These are phyloP conservation scores for Leccinellum albellum DNA, from an alignment of 768 basidiomycete genomes.

Conservation along the genomic window DNA sequence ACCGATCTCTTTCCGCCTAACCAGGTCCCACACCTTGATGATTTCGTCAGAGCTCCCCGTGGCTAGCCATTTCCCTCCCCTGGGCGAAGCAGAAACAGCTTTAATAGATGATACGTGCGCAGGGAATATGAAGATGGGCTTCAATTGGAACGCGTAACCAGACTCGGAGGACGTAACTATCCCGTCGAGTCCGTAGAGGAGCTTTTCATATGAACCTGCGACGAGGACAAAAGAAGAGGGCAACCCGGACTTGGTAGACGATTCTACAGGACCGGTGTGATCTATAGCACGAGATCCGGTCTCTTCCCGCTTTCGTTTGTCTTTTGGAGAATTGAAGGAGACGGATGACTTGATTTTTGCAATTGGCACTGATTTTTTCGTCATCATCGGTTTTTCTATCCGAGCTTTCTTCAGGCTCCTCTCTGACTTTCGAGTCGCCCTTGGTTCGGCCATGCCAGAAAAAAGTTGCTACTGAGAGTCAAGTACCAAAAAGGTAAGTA, in stretches of 20 bases:
- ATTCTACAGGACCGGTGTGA: background rate
- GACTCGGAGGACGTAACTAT: conserved; percentile 36
- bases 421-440: conserved; percentile 18
- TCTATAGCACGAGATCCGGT: background rate
- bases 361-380: background rate
- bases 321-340: conserved; percentile 20
- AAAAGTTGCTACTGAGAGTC: too few relatives aligned
- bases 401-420: conserved; percentile 23
- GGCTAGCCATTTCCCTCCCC: conserved; percentile 94
- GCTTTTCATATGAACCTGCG: conserved; percentile 93
- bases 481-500: background rate
- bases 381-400: conserved; percentile 13
- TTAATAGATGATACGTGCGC: conserved; percentile 94
- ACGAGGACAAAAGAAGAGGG: conserved; percentile 78
- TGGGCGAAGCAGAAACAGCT: conserved; percentile 81
- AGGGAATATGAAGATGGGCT: conserved; percentile 93
- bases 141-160: conserved; percentile 41
- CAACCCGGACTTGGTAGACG: conserved; percentile 19
- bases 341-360: background rate
- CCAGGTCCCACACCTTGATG: conserved; percentile 94
- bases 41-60: conserved; percentile 96
- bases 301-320: conserved; percentile 28
- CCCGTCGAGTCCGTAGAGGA: conserved; percentile 87
- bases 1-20: conserved; percentile 88
- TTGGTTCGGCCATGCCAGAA: conserved; percentile 21